Evolutionary conservation across 352 stramenopile species (phyloP).

Genomic region (Pythium dissotocum): DNA sequence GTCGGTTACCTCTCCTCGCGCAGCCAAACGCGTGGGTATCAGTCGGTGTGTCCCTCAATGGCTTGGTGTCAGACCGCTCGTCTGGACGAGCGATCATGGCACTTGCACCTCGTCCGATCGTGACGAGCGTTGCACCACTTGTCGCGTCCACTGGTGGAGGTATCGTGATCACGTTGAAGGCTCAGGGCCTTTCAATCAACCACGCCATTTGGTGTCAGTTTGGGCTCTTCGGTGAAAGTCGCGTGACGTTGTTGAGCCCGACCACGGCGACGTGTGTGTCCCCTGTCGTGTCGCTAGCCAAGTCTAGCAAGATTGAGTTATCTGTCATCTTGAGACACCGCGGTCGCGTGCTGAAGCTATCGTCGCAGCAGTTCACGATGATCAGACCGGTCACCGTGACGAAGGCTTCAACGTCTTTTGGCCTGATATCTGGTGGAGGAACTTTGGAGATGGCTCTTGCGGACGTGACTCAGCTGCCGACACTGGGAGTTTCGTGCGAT

Average conservation of each 20-base stretch:
- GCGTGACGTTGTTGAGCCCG: conserved; percentile 5
- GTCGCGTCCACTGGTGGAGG: not conserved
- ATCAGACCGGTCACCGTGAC: not conserved
- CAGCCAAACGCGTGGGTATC: conserved; percentile 15
- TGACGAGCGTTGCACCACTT: not conserved
- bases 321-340: not conserved
- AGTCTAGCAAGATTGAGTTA: conserved; percentile 3
- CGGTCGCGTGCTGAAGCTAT: not conserved
- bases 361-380: not conserved
- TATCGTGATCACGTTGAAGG: conserved; percentile 1
- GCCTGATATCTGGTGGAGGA: conserved; percentile 9
- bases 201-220: conserved; percentile 15
- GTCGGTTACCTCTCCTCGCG: conserved; percentile 29
- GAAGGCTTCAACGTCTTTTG: not conserved
- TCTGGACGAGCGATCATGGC: conserved; percentile 2
- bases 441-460: conserved; percentile 2
- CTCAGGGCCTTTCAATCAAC: conserved; percentile 8
- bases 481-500: not conserved
- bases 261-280: conserved; percentile 3
- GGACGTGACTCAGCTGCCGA: not conserved
- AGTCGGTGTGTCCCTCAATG: conserved; percentile 22
- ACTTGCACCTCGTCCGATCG: conserved; percentile 9
- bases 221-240: not conserved
- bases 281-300: not conserved
- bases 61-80: not conserved